Conservation (phyloP, 2,329 filamentous ascomycete genomes). For the Nothophaeocryptopus gaeumannii region DNA sequence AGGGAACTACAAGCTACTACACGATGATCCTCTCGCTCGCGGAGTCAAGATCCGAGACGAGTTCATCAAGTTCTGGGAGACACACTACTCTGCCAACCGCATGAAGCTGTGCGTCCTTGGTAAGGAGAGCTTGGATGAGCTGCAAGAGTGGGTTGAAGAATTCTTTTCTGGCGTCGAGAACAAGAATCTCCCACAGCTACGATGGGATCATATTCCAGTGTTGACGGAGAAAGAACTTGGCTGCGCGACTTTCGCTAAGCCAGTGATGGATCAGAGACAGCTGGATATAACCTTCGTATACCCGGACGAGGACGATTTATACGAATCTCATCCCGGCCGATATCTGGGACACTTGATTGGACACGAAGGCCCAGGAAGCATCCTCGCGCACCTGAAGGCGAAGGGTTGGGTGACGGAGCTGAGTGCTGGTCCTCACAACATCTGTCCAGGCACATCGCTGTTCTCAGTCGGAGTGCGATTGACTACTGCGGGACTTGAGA, state of each 20-base stretch:
- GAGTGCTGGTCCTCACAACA: constrained; percentile 69
- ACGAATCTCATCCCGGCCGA: constrained; percentile 75
- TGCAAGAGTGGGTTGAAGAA: constrained; percentile 80
- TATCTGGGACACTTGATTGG: constrained; percentile 89
- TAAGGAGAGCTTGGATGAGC: constrained; percentile 73
- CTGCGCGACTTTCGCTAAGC: constrained; percentile 80
- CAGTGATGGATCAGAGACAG: constrained; percentile 81
- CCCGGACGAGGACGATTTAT: constrained; percentile 76
- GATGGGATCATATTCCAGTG: constrained; percentile 63
- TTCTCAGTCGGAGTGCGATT: constrained; percentile 77
- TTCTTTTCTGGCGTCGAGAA: constrained; percentile 79
- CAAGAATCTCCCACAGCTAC: constrained; percentile 68
- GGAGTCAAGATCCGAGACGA: constrained; percentile 84
- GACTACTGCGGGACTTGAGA: constrained; percentile 78
- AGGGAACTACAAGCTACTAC: constrained; percentile 80
- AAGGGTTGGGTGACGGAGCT: constrained; percentile 87
- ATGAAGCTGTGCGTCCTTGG: constrained; percentile 92
- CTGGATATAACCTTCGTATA: constrained; percentile 81
- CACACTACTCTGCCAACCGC: constrained; percentile 86
- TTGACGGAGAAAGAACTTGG: constrained; percentile 60
- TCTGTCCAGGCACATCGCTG: constrained; percentile 77
- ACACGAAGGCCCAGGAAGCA: constrained; percentile 88
- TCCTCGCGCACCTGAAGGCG: constrained; percentile 83
- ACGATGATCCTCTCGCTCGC: constrained; percentile 72
- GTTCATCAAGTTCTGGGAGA: constrained; percentile 88